These are phyloP conservation scores for Penicillium concentricum DNA, from an alignment of 2,329 filamentous ascomycete species.

Conservation along the genomic window DNA sequence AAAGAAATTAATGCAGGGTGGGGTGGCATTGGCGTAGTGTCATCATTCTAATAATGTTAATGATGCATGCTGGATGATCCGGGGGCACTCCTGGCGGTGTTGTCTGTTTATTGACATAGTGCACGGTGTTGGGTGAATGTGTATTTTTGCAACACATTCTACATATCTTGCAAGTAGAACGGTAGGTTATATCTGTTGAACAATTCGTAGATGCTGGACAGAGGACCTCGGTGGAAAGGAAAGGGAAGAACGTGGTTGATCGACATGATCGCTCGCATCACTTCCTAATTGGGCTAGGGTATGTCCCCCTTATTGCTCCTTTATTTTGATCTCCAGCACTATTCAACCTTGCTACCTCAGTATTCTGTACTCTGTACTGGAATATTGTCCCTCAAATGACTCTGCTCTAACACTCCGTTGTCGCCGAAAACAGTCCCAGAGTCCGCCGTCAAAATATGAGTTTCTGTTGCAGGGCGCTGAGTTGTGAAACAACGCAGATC, in stretches of 20 bases:
- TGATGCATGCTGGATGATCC: not conserved
- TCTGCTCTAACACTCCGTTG: not conserved
- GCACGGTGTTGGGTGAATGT: not conserved
- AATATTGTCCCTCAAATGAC: not conserved
- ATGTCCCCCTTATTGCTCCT: not conserved
- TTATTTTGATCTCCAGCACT: not conserved
- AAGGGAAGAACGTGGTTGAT: not conserved
- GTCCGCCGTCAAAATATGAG: not conserved
- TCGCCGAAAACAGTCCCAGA: not conserved
- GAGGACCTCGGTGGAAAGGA: not conserved
- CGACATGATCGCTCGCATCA: not conserved
- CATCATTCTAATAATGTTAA: not conserved
- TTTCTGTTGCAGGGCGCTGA: not conserved
- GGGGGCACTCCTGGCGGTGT: not conserved
- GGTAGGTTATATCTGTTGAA: not conserved
- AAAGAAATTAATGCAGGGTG: not conserved
- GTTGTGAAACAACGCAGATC: not conserved
- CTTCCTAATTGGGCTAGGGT: not conserved
- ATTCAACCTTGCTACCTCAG: not conserved
- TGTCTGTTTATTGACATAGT: not conserved
- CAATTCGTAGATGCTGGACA: not conserved
- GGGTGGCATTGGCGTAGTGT: not conserved
- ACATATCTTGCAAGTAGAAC: not conserved
- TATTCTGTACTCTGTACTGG: not conserved
- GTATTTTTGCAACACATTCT: not conserved